Percentiles rank a stretch among this genome's conserved stretches.
Conservation (phyloP, 495 filamentous ascomycete genomes). For the Aspergillus campestris region DNA sequence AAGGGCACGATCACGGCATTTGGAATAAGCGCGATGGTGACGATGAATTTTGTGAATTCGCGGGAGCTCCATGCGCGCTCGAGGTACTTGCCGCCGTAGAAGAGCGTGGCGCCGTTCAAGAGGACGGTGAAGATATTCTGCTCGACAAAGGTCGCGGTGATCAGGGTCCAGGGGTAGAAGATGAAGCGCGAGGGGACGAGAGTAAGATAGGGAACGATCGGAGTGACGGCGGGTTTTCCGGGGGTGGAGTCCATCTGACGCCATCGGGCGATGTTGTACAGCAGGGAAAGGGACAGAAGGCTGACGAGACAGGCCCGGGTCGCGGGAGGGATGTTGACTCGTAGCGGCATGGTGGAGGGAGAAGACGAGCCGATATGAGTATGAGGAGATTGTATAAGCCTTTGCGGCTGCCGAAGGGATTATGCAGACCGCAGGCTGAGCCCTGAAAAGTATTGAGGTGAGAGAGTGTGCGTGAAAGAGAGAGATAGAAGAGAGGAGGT, state of each 20-base stretch:
- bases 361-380: neutral
- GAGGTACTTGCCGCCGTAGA: conserved; percentile 90
- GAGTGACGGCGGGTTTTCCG: conserved; percentile 31
- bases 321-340: conserved; percentile 87
- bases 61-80: conserved; percentile 93
- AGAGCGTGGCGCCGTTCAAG: conserved; percentile 72
- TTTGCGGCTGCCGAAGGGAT: conserved; percentile 17
- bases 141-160: conserved; percentile 82
- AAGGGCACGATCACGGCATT: conserved; percentile 66
- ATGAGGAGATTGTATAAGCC: conserved; percentile 2
- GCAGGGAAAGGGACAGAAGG: conserved; percentile 65
- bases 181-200: conserved; percentile 75
- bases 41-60: conserved; percentile 86
- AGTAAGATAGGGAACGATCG: conserved; percentile 75
- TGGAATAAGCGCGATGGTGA: conserved; percentile 67
- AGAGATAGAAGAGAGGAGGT: neutral
- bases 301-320: conserved; percentile 73
- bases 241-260: conserved; percentile 56
- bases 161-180: conserved; percentile 86
- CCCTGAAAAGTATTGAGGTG: conserved; percentile 8
- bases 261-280: conserved; percentile 60
- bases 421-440: conserved; percentile 23
- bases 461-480: conserved; percentile 8
- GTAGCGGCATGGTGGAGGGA: conserved; percentile 55
- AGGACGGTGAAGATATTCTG: conserved; percentile 83